These are phyloP conservation scores for Melastoma malabathricum DNA, from an alignment of 345 rosid genomes.

Conservation along the genomic window DNA sequence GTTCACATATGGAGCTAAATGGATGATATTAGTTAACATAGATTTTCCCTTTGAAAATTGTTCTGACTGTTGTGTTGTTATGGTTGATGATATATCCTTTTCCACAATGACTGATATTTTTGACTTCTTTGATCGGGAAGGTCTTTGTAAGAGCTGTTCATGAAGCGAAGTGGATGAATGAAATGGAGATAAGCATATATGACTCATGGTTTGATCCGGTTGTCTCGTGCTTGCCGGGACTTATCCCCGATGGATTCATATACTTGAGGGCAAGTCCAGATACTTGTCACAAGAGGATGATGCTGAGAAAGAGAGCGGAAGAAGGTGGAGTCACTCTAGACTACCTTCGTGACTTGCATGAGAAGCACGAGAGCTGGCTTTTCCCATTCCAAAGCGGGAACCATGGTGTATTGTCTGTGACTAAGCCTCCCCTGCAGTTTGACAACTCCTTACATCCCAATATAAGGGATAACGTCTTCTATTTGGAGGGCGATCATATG, in stretches of 20 bases:
- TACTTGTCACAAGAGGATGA: constrained; percentile 91
- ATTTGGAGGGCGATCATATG: constrained; percentile 86
- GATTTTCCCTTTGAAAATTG: too few species aligned
- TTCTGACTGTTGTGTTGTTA: too few species aligned
- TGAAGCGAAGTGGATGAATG: constrained; percentile 98
- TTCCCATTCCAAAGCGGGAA: constrained; percentile 77
- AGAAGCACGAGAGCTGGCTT: constrained; percentile 98
- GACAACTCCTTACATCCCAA: constrained; percentile 68
- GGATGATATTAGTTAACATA: too few species aligned
- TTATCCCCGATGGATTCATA: constrained; percentile 91
- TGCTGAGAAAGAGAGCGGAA: constrained; percentile 67
- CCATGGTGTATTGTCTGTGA: constrained; percentile 69
- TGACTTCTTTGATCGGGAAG: constrained; percentile 16
- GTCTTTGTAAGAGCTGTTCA: constrained; percentile 98
- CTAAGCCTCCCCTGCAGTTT: constrained; percentile 29
- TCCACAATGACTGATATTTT: too few species aligned
- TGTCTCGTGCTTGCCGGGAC: constrained; percentile 88
- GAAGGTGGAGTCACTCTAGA: constrained; percentile 85
- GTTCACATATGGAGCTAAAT: too few species aligned
- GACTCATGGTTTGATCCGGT: constrained; percentile 99
- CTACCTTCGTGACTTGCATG: constrained; percentile 78
- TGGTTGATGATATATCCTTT: too few species aligned
- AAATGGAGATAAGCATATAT: constrained; percentile 97
- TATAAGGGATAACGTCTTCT: constrained; percentile 76
- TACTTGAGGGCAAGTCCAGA: constrained; percentile 95